A percentile compares a stretch with the other conserved stretches of the same genome.
Conservation (phyloP, 73 alveolate species). For the Uronychia binucleata region DNA sequence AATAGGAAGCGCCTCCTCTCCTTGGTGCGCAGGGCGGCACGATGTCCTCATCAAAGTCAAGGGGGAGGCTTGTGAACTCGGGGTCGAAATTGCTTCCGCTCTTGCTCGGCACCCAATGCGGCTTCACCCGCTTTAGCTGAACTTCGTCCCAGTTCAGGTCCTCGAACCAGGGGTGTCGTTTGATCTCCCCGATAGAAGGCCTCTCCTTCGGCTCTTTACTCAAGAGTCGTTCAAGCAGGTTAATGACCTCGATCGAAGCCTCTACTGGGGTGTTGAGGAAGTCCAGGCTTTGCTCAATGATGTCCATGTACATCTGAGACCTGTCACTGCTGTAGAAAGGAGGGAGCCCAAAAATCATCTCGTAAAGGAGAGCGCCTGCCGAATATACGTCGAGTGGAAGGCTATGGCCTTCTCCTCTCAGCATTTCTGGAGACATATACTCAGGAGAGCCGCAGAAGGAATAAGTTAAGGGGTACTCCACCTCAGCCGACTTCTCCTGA, state of each 20-base stretch:
- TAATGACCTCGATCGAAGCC: conserved; percentile 38
- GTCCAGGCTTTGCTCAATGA: conserved; percentile 43
- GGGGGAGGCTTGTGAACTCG: conserved; percentile 28
- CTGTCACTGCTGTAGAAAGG: conserved; percentile 75
- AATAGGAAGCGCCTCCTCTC: background rate
- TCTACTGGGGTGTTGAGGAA: conserved; percentile 12
- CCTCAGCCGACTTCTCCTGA: conserved; percentile 23
- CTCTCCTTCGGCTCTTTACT: conserved; percentile 74
- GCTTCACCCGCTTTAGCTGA: conserved; percentile 62
- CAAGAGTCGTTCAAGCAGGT: conserved; percentile 72
- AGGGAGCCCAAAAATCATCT: conserved; percentile 86
- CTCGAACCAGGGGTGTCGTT: conserved; percentile 84
- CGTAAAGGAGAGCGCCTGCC: conserved; percentile 84
- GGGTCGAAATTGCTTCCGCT: conserved; percentile 70
- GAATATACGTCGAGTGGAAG: conserved; percentile 80
- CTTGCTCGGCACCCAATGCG: conserved; percentile 82
- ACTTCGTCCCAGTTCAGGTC: conserved; percentile 79
- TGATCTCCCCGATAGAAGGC: conserved; percentile 64
- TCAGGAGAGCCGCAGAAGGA: conserved; percentile 95
- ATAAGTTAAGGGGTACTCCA: conserved; percentile 57
- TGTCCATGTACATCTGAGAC: conserved; percentile 65
- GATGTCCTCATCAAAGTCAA: conserved; percentile 12
- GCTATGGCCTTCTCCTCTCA: conserved; percentile 77
- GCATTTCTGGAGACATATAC: conserved; percentile 95
- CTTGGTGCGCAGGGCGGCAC: background rate